Conservation (phyloP, 306 rosid species). For the Acacia acuminata region DNA sequence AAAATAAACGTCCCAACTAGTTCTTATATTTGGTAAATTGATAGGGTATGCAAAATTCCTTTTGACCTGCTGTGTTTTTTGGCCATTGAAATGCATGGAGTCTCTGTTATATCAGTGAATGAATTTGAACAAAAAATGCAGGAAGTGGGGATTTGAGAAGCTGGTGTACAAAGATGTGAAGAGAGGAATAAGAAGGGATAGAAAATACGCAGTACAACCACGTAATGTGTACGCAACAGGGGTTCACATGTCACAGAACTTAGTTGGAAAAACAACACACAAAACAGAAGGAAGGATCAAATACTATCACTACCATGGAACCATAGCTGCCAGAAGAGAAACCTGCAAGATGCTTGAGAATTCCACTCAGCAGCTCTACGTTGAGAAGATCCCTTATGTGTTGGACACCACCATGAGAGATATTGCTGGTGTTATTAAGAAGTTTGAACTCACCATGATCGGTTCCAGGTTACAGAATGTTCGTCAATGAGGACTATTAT, state of each 20-base stretch:
- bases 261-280: constrained; percentile 75
- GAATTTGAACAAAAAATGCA: constrained; percentile 30
- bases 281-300: constrained; percentile 79
- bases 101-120: background rate
- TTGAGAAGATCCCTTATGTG: constrained; percentile 64
- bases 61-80: background rate
- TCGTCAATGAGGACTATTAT: constrained; percentile 44
- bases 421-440: constrained; percentile 76
- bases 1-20: too few relatives aligned
- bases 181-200: constrained; percentile 80
- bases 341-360: constrained; percentile 66
- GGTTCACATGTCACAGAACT: constrained; percentile 91
- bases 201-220: constrained; percentile 88
- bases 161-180: constrained; percentile 75
- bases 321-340: constrained; percentile 76
- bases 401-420: constrained; percentile 83
- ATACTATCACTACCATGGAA: constrained; percentile 91
- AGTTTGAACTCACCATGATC: constrained; percentile 87
- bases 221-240: constrained; percentile 75
- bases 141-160: constrained; percentile 98
- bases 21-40: too few relatives aligned
- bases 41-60: background rate
- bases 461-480: constrained; percentile 65
- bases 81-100: background rate
- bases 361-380: constrained; percentile 37